Base-by-base conservation (phyloP, 306 rosid species). In the Gillenia trifoliata region DNA sequence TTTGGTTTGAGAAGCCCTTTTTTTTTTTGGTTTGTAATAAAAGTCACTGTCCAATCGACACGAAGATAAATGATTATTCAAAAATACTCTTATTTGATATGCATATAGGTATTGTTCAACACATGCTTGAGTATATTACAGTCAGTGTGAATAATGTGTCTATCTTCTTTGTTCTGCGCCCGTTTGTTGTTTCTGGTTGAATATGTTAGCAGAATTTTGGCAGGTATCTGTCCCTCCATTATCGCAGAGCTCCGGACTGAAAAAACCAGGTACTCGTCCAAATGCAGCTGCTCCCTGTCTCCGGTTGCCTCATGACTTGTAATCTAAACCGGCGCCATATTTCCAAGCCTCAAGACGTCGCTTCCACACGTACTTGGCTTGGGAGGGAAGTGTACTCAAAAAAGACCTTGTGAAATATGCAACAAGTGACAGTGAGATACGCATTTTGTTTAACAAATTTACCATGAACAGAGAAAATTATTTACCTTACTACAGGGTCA, bases 311-410 rank as follows among this genome's bases (percentile, higher is more conserved):
- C 85, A 90, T 60, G 81, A 87, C 87, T 91, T 85, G 83, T 87
- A 90, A 82, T 91, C 98, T 78, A 94, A 88, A 74, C 98, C 97
- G 77, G 98, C 89, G 73, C 98, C 98, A 75, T 91, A 90, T 82
- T 90, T 94, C 97, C 98, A 94, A 68, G 98, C 88, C 82, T 94
- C 96, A 0, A 94, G 96, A 62, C 80, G 87, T 78, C 92, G 79
- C 70, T 80, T 90, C 97, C 91, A 91, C 81, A 76, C 83, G 71
- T 87, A 94, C 41, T 82, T 87, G 82, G 25, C 68, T 82, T 91
- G 64, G 28, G 96, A 76, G 17, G 97, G 88, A 70, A 91, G 40
- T 72, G 83, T 25, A 60, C 79, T 74, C 41, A 94, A 76, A 57
- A 83, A 79, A 26, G 88, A 79, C 94, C 98, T 94, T 50, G 74